Evolutionary conservation across 768 basidiomycete species (phyloP), one percentile per base, ranked within the genome.

Genomic region (Psilocybe cyanescens): DNA sequence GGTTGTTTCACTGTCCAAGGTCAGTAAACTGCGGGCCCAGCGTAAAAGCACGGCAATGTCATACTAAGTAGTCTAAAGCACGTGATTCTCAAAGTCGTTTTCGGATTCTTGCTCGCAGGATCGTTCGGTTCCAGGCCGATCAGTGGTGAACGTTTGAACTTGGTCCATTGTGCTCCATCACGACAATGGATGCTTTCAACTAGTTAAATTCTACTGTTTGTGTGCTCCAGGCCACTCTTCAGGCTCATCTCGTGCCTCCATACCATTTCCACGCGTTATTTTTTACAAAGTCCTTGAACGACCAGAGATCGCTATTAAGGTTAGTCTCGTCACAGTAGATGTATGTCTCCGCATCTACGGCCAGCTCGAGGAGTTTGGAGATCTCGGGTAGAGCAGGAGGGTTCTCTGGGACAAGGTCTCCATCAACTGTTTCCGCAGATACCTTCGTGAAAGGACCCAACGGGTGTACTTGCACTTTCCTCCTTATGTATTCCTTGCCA

Each of bases 261-360:
- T 90, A 81, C 94, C 95, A 96, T 59, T 89, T 89, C 81, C 85
- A 86, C 2, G 91, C 88, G 64, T 86, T 91, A 31, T 90, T 83
- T 68, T 76, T 74, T 31, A 97, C 81, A 68, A 97, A 97, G 3
- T 87, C 83, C n/a, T 87, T 85, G 68, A 90, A 95, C 0, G 86
- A 83, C 96, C 96, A 99, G 3, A 92, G 74, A 31, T 80, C 78
- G 0, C 85, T 77, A 28, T 84, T 77, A 7, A 98, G 76, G 6
- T 72, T 62, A 0, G 67, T 64, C 6, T 83, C 70, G 3, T 76
- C 74, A 29, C 71, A 72, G 83, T 87, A 97, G 24, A 94, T 80
- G 69, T 97, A 98, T 2, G 90, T 88, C 62, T 91, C 81, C 0
- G 83, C 88, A n/a, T 78, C 68, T 0, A 87, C 67, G 0, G 79